Percentiles rank a stretch among this genome's conserved stretches.
Evolutionary conservation across 2,329 filamentous ascomycete species (phyloP).

Genomic region (Alternaria dauci): DNA sequence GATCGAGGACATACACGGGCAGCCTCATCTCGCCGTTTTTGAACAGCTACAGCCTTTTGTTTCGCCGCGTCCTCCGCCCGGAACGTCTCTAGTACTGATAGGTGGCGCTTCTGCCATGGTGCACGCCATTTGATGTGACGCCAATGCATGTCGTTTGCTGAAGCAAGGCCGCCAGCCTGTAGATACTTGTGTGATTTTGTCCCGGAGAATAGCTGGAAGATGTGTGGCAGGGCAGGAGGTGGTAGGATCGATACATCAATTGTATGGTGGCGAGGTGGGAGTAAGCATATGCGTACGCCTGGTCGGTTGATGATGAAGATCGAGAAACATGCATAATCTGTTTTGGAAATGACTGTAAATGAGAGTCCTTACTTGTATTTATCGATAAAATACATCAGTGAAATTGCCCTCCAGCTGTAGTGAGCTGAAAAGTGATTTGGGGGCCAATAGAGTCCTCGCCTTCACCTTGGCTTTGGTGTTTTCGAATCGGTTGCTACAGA

Average conservation of each 20-base stretch:
- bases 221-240: not conserved
- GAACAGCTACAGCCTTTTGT: not conserved
- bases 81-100: constrained; percentile 5
- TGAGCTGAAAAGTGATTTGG: not conserved
- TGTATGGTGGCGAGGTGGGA: not conserved
- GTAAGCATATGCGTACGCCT: not conserved
- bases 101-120: constrained; percentile 6
- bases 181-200: not conserved
- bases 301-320: not conserved
- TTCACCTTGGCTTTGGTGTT: not conserved
- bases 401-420: not conserved
- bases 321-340: not conserved
- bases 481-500: too few relatives aligned
- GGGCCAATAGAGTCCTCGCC: not conserved
- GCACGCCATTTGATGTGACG: constrained; percentile 10
- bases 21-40: not conserved
- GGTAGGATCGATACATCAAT: not conserved
- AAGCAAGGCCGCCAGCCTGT: not conserved
- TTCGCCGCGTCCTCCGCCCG: constrained; percentile 2
- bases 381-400: not conserved
- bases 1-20: not conserved
- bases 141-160: constrained; percentile 10
- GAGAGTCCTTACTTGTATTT: not conserved
- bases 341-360: not conserved
- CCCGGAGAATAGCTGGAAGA: not conserved